These are phyloP conservation scores for Thelonectria blattea DNA, from an alignment of 2,329 filamentous ascomycete species.

Conservation along the genomic window DNA sequence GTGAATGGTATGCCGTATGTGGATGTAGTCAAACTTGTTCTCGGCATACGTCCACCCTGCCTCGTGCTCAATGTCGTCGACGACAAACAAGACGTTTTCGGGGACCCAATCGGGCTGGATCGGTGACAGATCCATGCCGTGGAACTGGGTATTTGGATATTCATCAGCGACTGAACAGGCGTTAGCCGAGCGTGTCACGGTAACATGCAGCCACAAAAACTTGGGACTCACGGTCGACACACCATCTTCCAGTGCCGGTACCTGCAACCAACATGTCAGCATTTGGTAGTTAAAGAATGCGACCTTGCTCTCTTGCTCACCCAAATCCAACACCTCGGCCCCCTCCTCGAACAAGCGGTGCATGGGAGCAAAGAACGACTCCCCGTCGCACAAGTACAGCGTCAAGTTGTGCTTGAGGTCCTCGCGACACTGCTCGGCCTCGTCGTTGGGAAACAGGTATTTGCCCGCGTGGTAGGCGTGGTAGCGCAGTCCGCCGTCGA, in stretches of 20 bases:
- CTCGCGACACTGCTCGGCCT: conserved; percentile 50
- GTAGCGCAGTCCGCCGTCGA: conserved; percentile 49
- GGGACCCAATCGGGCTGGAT: conserved; percentile 60
- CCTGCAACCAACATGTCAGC: conserved; percentile 41
- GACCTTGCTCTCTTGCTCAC: conserved; percentile 38
- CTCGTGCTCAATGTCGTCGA: conserved; percentile 58
- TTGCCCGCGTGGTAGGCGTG: conserved; percentile 50
- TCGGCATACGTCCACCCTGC: conserved; percentile 56
- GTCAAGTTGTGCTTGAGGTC: conserved; percentile 50
- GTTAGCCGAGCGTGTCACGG: conserved; percentile 19
- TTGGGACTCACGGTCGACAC: conserved; percentile 52
- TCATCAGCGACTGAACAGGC: conserved; percentile 52
- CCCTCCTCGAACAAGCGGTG: conserved; percentile 46
- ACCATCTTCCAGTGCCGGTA: conserved; percentile 59
- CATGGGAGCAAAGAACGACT: conserved; percentile 53
- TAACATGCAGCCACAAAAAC: neutral
- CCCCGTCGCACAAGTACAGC: conserved; percentile 47
- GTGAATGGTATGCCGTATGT: conserved; percentile 54
- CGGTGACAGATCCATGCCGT: conserved; percentile 58
- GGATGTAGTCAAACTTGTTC: conserved; percentile 55
- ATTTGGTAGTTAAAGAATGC: too few species aligned
- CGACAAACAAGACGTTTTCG: conserved; percentile 57
- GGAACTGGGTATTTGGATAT: conserved; percentile 52
- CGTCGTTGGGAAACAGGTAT: conserved; percentile 53
- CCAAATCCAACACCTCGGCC: conserved; percentile 54